phyloP scores from a whole-genome alignment of 139 green algal species.

The Chlamydomonas schloesseri region DNA sequence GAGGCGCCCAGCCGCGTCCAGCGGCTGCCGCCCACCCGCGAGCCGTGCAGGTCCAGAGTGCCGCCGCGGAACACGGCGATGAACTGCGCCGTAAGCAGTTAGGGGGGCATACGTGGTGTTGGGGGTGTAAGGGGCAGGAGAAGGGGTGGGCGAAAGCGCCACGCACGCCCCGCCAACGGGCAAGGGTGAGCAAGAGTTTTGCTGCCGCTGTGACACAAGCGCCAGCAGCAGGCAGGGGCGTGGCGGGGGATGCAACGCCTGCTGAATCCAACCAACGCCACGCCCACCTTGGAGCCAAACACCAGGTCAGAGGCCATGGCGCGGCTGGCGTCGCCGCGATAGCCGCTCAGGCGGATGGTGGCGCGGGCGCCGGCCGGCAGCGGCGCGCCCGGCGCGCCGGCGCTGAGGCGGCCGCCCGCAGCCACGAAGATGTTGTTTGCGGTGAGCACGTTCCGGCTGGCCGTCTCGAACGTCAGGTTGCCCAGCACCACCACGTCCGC shows the following conservation, averaged over 20 bases:
- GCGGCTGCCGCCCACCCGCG: background rate
- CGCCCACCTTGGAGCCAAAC: slow-evolving; percentile 48
- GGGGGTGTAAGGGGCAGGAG: background rate
- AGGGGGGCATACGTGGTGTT: no score
- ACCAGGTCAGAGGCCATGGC: slow-evolving; percentile 38
- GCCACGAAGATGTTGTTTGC: slow-evolving; percentile 45
- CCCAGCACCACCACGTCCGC: slow-evolving; percentile 25
- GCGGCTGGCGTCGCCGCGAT: slow-evolving; percentile 12
- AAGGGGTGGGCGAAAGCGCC: background rate
- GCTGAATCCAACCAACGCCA: background rate
- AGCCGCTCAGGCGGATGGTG: slow-evolving; percentile 2
- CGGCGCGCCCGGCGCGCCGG: slow-evolving; percentile 1
- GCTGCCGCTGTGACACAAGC: no score
- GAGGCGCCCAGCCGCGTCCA: background rate
- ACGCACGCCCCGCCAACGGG: no score
- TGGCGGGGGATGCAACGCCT: no score
- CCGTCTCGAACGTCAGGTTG: slow-evolving; percentile 11
- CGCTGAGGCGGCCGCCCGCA: background rate
- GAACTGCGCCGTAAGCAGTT: background rate
- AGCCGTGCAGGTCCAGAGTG: slow-evolving; percentile 57
- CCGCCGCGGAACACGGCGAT: slow-evolving; percentile 20
- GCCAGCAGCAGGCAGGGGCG: background rate
- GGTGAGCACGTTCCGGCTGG: background rate
- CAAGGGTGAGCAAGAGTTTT: no score
- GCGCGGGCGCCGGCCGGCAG: background rate